Percentiles rank a stretch among this genome's conserved stretches.
These are phyloP conservation scores for Trametes elegans DNA, from an alignment of 768 basidiomycete genomes.

Conservation along the genomic window DNA sequence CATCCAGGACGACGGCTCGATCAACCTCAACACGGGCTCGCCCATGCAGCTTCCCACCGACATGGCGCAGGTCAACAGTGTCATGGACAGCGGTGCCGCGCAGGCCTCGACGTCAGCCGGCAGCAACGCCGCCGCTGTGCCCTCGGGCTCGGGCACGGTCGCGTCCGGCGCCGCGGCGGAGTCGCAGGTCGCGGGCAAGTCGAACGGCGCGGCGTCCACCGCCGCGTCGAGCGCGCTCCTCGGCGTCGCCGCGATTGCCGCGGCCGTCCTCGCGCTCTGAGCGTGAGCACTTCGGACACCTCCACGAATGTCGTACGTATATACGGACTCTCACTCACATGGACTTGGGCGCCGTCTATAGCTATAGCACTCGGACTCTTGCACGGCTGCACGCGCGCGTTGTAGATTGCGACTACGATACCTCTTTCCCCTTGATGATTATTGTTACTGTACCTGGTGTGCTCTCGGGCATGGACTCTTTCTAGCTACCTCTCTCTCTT, in stretches of 20 bases:
- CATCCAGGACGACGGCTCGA: slow-evolving; percentile 46
- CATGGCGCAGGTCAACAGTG: slow-evolving; percentile 44
- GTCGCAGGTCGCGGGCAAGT: slow-evolving; percentile 22
- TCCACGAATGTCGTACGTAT: slow-evolving; percentile 3
- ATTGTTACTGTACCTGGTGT: too few species aligned
- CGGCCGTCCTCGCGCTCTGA: slow-evolving; percentile 35
- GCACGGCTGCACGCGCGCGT: slow-evolving; percentile 4
- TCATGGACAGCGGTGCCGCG: slow-evolving; percentile 26
- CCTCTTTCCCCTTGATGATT: slow-evolving; percentile 12
- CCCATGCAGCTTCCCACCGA: slow-evolving; percentile 64
- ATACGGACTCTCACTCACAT: slow-evolving; percentile 10
- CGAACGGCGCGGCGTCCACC: slow-evolving; percentile 46
- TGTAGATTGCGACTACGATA: slow-evolving; percentile 21
- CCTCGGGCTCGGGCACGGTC: slow-evolving; percentile 20
- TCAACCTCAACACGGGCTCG: slow-evolving; percentile 47
- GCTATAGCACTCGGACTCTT: slow-evolving; percentile 22
- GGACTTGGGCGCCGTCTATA: slow-evolving; percentile 16
- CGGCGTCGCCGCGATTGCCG: slow-evolving; percentile 48
- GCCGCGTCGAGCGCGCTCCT: slow-evolving; percentile 50
- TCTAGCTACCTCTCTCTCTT: slow-evolving; percentile 7
- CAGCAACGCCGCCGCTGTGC: slow-evolving; percentile 27
- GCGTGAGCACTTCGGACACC: slow-evolving; percentile 2
- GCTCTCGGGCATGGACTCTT: slow-evolving; percentile 18
- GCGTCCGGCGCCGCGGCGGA: slow-evolving; percentile 23
- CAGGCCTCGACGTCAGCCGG: slow-evolving; percentile 28